These are phyloP conservation scores for Neoascochyta sp. DNA, from an alignment of 2,329 filamentous ascomycete genomes.

Conservation along the genomic window DNA sequence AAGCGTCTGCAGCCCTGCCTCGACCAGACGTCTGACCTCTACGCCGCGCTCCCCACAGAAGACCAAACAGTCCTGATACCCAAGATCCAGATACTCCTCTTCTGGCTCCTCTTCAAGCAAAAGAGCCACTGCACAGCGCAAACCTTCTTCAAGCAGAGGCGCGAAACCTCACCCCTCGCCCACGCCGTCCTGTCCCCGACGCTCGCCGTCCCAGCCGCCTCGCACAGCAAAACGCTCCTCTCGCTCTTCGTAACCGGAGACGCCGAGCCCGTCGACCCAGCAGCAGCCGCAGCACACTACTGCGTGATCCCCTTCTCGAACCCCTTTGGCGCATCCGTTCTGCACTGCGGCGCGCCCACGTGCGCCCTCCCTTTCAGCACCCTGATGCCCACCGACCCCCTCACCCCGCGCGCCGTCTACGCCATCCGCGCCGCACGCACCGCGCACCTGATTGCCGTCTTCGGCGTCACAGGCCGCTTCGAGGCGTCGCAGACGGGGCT, in stretches of 20 bases:
- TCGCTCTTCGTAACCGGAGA: conserved; percentile 24
- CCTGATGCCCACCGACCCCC: not conserved
- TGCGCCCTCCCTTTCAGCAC: conserved; percentile 14
- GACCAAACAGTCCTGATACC: conserved; percentile 10
- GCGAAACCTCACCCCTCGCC: conserved; percentile 18
- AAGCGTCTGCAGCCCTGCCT: conserved; percentile 10
- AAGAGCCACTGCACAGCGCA: conserved; percentile 27
- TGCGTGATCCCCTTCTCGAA: conserved; percentile 21
- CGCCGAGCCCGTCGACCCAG: conserved; percentile 7
- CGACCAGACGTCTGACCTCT: not conserved
- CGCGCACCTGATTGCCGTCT: conserved; percentile 19
- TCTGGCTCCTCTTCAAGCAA: conserved; percentile 32
- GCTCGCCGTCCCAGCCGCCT: conserved; percentile 12
- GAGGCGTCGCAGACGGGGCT: conserved; percentile 23
- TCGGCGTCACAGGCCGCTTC: conserved; percentile 18
- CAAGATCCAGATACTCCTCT: conserved; percentile 30
- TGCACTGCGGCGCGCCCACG: conserved; percentile 18
- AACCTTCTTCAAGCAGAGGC: conserved; percentile 28
- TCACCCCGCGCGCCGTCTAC: conserved; percentile 3
- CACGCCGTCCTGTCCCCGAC: conserved; percentile 14
- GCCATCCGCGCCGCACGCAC: conserved; percentile 16
- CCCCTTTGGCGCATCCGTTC: conserved; percentile 27
- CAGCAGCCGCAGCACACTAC: conserved; percentile 5
- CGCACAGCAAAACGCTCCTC: conserved; percentile 14
- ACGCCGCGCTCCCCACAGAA: conserved; percentile 1